These are phyloP conservation scores for Prunus mongolica DNA, from an alignment of 306 rosid species.

Conservation along the genomic window DNA sequence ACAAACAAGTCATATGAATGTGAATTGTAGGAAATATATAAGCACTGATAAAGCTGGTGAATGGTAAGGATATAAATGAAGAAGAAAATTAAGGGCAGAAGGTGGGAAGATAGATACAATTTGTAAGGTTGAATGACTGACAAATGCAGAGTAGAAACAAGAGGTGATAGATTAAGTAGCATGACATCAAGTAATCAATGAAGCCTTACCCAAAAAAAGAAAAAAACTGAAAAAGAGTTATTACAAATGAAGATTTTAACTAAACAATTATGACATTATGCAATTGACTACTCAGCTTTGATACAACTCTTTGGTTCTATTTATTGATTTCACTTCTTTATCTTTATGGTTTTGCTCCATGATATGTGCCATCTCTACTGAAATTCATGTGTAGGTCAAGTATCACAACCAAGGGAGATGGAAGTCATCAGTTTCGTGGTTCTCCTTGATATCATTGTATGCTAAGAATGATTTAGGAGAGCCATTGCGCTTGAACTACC, in stretches of 20 bases:
- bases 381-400: slow-evolving; percentile 55
- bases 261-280: neutral
- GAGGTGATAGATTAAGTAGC: neutral
- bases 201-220: neutral
- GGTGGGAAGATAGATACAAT: too few species aligned
- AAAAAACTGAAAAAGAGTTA: neutral
- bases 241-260: neutral
- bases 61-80: too few species aligned
- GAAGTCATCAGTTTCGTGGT: slow-evolving; percentile 66
- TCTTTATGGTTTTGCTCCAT: neutral
- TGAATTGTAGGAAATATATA: neutral
- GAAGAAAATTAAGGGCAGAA: too few species aligned
- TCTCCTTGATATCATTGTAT: slow-evolving; percentile 76
- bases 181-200: neutral
- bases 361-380: neutral
- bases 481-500: slow-evolving; percentile 68
- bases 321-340: neutral
- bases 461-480: slow-evolving; percentile 72
- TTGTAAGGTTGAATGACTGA: too few species aligned
- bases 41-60: neutral
- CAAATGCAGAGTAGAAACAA: too few species aligned
- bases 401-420: slow-evolving; percentile 53
- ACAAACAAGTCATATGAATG: neutral
- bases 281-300: neutral
- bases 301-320: neutral